phyloP scores from a whole-genome alignment of 2,329 filamentous ascomycete species.

The Bipolaris zeicola region DNA sequence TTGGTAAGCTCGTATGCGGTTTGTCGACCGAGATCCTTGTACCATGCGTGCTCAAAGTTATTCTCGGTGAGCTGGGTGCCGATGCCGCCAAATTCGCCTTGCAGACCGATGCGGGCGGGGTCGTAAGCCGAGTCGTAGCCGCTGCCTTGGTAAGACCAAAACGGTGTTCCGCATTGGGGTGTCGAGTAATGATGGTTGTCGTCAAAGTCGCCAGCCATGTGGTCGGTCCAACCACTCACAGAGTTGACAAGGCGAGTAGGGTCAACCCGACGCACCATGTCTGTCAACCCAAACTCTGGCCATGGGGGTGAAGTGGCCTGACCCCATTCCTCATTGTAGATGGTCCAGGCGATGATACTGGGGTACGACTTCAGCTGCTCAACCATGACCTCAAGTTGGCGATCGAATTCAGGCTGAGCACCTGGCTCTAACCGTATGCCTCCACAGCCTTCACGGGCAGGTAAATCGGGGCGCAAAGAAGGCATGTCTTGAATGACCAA shows the following conservation, averaged over 20 bases:
- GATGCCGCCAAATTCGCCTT: slow-evolving; percentile 74
- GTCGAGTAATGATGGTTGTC: slow-evolving; percentile 76
- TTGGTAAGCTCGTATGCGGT: slow-evolving; percentile 70
- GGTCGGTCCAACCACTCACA: slow-evolving; percentile 69
- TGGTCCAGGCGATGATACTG: slow-evolving; percentile 68
- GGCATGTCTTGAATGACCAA: slow-evolving; percentile 77
- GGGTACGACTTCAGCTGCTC: slow-evolving; percentile 68
- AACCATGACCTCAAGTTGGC: slow-evolving; percentile 66
- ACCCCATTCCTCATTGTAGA: slow-evolving; percentile 77
- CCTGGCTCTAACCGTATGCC: slow-evolving; percentile 29
- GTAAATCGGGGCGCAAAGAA: slow-evolving; percentile 51
- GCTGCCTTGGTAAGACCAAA: slow-evolving; percentile 65
- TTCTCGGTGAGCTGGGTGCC: slow-evolving; percentile 61
- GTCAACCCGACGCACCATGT: slow-evolving; percentile 62
- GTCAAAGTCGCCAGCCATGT: slow-evolving; percentile 67
- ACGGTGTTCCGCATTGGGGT: slow-evolving; percentile 72
- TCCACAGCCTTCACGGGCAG: slow-evolving; percentile 19
- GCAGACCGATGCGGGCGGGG: slow-evolving; percentile 66
- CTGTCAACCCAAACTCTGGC: slow-evolving; percentile 64
- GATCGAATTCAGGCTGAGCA: slow-evolving; percentile 68
- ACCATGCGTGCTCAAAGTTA: slow-evolving; percentile 67
- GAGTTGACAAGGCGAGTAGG: slow-evolving; percentile 68
- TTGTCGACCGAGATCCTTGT: slow-evolving; percentile 62
- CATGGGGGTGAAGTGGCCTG: slow-evolving; percentile 57
- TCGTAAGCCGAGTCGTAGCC: slow-evolving; percentile 56